Base-by-base conservation (phyloP, 768 basidiomycete species). In the Suillus paluster region DNA sequence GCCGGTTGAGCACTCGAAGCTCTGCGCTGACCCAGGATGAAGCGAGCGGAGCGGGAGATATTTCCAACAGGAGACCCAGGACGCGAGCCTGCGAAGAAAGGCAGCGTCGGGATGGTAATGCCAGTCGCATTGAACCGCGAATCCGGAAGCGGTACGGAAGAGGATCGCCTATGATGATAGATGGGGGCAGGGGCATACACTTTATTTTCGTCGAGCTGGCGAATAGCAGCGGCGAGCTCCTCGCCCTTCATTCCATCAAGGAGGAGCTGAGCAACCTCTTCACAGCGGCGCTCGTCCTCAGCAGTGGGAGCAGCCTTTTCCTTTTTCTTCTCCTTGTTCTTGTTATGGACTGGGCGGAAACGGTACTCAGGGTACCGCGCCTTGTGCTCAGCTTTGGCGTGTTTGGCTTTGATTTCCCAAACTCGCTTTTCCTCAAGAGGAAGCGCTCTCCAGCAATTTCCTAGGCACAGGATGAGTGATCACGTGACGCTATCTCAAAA, bases 381-480 rank as follows among this genome's bases (percentile, higher is more conserved):
- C 59, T 89, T 85, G 75, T 93, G 91, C 34, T 86, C 87, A 0
- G 86, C 88, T 75, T 91, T 91, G 25, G 86, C 90, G 48, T 85
- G 82, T 70, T 89, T 89, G 0, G 91, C 91, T 59, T 83, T 83
- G 38, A 83, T 75, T 68, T 92, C 89, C 91, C 91, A 93, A 19
- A 85, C 78, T 5, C 81, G 81, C 69, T 89, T 90, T 73, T 93
- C 89, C 17, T 87, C 84, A 19, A 86, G 80, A 0, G 90, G 88
- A 4, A 93, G 83, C 0, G 86, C 73, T 27, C 86, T 83, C 91
- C 91, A 93, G 66, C 79, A 82, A 59, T 81, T 82, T 9, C 81
- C 78, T 79, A 62, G 19, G 3, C 19, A 58, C 56, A 30, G 10
- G 21, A 52, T 25, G 2, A 23, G 42, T 15, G 21, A 33, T 41